Evolutionary conservation across 2,329 filamentous ascomycete genomes (phyloP).

Genomic region (Neofusicoccum umdonicola): DNA sequence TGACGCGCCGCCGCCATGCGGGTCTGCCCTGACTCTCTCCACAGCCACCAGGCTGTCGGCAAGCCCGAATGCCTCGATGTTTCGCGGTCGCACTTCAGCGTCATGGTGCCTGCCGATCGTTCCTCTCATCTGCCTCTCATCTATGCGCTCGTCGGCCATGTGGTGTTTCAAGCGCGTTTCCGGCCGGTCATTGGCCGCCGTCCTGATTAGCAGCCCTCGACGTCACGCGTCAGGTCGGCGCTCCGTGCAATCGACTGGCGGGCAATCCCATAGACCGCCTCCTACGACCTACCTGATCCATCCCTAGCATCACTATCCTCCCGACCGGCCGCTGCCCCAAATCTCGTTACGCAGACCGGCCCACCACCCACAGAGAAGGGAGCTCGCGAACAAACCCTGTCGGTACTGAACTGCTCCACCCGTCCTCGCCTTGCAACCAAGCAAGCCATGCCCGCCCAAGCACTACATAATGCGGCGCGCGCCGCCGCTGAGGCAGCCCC

Average conservation of each 20-base stretch:
- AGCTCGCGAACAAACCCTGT: background rate
- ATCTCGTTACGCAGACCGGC: background rate
- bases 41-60: background rate
- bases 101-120: background rate
- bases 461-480: conserved; percentile 18
- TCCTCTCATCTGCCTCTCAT: background rate
- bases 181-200: background rate
- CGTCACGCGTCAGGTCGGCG: background rate
- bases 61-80: background rate
- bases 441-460: conserved; percentile 2
- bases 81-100: background rate
- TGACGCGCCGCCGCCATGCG: conserved; percentile 7
- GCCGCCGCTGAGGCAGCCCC: conserved; percentile 10
- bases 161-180: background rate
- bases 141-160: background rate
- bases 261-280: conserved; percentile 9
- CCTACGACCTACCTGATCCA: conserved; percentile 14
- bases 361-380: background rate
- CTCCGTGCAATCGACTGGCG: conserved; percentile 9
- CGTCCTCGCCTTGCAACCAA: background rate
- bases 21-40: conserved; percentile 10
- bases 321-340: background rate
- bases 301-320: conserved; percentile 4
- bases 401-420: background rate
- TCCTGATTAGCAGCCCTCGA: conserved; percentile 11